Evolutionary conservation across 768 basidiomycete genomes (phyloP), one percentile per base, ranked within the genome.

Genomic region (Antrodiella citrinella): DNA sequence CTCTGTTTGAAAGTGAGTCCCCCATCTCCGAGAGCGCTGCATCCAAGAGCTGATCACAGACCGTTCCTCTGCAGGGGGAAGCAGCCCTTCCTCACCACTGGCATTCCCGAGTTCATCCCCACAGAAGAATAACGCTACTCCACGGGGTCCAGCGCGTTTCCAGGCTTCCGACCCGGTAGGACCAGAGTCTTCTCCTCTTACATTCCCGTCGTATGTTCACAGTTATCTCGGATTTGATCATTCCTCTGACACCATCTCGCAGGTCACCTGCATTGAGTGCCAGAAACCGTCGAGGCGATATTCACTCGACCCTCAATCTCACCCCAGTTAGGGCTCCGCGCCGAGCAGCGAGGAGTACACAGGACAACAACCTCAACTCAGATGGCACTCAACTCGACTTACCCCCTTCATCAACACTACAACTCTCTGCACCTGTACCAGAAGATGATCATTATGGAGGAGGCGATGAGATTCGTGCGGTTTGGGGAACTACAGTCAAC

Each of bases 401-500:
- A 10, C 81, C 83, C 9, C 63, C 71, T 19, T 84, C 83, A 3
- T 81, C 77, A 47, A 76, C 61, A 11, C 72, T 69, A 22, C 68
- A 67, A 48, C 77, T 82, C 39, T 87, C 84, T 48, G 86, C 75
- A 4, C 81, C 76, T 13, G 74, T 65, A 1, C 80, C 78, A 12
- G 80, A 78, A 11, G 87, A 85, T 53, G 84, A 86, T 53, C n/a
- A n/a, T n/a, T n/a, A n/a, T n/a, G n/a, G n/a, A n/a, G n/a, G n/a
- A n/a, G 84, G 85, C 0, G 88, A 89, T 50, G 89, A 89, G 57
- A 86, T 91, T 46, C 78, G 89, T 49, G 92, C 91, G 20, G 91
- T 99, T 53, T 99, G 96, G 95, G 96, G 96, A 24, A 99, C 96
- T 0, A 94, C 91, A 1, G 93, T 99, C 59, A 88, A 90, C 56